phyloP scores from a whole-genome alignment of 2,329 filamentous ascomycete species.

The Sarocladium strictum region DNA sequence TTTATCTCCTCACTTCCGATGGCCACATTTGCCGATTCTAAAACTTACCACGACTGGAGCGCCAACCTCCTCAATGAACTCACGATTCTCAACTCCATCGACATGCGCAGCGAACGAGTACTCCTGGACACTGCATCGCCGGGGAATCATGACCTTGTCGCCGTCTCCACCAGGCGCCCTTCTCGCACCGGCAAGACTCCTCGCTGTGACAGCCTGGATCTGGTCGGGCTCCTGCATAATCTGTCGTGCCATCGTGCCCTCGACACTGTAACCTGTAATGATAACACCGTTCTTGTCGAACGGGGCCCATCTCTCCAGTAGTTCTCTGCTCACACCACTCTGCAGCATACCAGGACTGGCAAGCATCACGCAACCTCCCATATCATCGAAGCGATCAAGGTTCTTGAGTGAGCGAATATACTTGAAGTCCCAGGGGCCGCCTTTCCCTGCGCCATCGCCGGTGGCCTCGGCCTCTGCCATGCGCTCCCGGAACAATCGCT shows the following conservation, averaged over 20 bases:
- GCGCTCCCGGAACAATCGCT: slow-evolving; percentile 83
- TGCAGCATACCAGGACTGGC: slow-evolving; percentile 98
- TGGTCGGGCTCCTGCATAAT: slow-evolving; percentile 92
- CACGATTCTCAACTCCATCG: slow-evolving; percentile 89
- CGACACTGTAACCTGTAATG: slow-evolving; percentile 96
- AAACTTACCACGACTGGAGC: slow-evolving; percentile 83
- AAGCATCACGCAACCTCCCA: slow-evolving; percentile 94
- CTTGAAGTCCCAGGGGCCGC: slow-evolving; percentile 93
- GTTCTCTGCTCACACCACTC: slow-evolving; percentile 86
- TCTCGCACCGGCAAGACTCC: slow-evolving; percentile 58
- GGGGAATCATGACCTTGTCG: slow-evolving; percentile 87
- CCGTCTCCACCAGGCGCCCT: slow-evolving; percentile 59
- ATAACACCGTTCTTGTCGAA: slow-evolving; percentile 97
- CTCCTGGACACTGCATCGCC: slow-evolving; percentile 88
- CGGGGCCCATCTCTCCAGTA: slow-evolving; percentile 93
- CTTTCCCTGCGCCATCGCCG: slow-evolving; percentile 67
- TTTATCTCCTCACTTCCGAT: not conserved
- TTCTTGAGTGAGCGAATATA: slow-evolving; percentile 89
- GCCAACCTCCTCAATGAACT: slow-evolving; percentile 91
- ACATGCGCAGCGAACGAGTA: slow-evolving; percentile 96
- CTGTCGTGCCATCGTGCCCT: slow-evolving; percentile 96
- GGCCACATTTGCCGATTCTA: too few relatives aligned
- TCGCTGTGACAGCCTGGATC: slow-evolving; percentile 89
- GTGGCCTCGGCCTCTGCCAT: slow-evolving; percentile 85
- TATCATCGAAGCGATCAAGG: slow-evolving; percentile 91